Evolutionary conservation across 2,329 filamentous ascomycete species (phyloP).

Genomic region (Coniosporium tulheliwenetii): DNA sequence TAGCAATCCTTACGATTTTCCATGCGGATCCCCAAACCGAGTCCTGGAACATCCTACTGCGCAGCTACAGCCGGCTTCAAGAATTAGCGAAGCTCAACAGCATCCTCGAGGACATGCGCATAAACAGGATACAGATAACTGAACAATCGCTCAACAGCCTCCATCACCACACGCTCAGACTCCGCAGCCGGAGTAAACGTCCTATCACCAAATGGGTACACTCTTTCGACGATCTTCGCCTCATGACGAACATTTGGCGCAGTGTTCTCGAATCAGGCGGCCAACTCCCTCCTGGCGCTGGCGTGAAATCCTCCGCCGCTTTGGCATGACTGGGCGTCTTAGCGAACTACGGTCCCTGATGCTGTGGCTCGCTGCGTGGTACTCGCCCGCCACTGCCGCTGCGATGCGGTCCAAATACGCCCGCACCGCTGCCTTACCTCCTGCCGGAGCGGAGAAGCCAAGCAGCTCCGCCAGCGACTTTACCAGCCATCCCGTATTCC

Average conservation of each 20-base stretch:
- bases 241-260: constrained; percentile 33
- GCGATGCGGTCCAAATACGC: constrained; percentile 8
- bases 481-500: neutral
- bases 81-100: constrained; percentile 13
- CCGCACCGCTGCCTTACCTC: neutral
- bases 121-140: constrained; percentile 25
- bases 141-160: constrained; percentile 6
- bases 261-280: constrained; percentile 28
- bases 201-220: constrained; percentile 3
- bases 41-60: constrained; percentile 32
- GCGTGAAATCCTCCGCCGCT: constrained; percentile 42
- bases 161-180: neutral
- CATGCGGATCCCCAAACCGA: constrained; percentile 18
- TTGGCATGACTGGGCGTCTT: constrained; percentile 40
- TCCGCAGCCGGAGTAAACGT: neutral
- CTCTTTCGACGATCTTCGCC: constrained; percentile 20
- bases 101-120: constrained; percentile 34
- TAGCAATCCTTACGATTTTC: constrained; percentile 35
- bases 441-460: no score
- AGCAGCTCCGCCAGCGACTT: no score
- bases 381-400: constrained; percentile 6
- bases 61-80: constrained; percentile 18
- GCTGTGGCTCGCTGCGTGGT: constrained; percentile 26
- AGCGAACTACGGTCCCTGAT: constrained; percentile 35
- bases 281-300: constrained; percentile 29